Conservation (phyloP, 2,329 filamentous ascomycete species). For the Exophiala phaeomuriformis region DNA sequence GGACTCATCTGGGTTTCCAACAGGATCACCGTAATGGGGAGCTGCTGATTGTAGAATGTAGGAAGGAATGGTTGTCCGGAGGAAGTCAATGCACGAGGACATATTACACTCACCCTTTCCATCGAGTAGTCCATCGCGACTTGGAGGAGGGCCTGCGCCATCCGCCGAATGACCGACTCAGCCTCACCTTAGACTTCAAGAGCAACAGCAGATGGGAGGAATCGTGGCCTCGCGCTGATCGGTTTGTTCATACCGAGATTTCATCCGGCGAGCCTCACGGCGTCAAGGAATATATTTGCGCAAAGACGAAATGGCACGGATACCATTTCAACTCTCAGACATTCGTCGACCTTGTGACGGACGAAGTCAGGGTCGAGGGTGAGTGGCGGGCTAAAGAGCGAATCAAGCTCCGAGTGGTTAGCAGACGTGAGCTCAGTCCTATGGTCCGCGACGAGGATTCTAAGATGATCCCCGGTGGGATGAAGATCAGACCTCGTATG, state of each 20-base stretch:
- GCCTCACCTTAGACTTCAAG: conserved; percentile 20
- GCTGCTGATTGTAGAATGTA: conserved; percentile 58
- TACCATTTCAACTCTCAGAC: conserved; percentile 37
- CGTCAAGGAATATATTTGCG: conserved; percentile 38
- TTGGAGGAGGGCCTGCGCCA: conserved; percentile 8
- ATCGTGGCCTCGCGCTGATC: conserved; percentile 34
- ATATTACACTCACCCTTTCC: conserved; percentile 52
- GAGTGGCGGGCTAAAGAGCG: conserved; percentile 33
- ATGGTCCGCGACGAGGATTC: conserved; percentile 30
- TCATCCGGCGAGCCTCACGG: conserved; percentile 22
- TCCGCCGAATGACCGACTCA: conserved; percentile 13
- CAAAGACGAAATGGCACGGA: conserved; percentile 39
- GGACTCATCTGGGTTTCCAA: conserved; percentile 59
- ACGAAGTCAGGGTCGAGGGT: conserved; percentile 29
- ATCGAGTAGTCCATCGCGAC: conserved; percentile 28
- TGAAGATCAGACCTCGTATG: conserved; percentile 31
- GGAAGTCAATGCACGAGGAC: conserved; percentile 55
- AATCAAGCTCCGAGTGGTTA: conserved; percentile 37
- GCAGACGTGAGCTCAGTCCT: conserved; percentile 37
- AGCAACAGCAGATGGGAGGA: conserved; percentile 30
- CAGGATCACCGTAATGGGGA: conserved; percentile 53
- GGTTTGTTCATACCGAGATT: conserved; percentile 38
- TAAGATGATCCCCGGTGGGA: conserved; percentile 24
- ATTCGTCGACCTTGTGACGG: conserved; percentile 41
- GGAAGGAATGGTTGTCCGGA: conserved; percentile 58